Evolutionary conservation across 768 basidiomycete species (phyloP).

Genomic region (Leccinum sublutescens): DNA sequence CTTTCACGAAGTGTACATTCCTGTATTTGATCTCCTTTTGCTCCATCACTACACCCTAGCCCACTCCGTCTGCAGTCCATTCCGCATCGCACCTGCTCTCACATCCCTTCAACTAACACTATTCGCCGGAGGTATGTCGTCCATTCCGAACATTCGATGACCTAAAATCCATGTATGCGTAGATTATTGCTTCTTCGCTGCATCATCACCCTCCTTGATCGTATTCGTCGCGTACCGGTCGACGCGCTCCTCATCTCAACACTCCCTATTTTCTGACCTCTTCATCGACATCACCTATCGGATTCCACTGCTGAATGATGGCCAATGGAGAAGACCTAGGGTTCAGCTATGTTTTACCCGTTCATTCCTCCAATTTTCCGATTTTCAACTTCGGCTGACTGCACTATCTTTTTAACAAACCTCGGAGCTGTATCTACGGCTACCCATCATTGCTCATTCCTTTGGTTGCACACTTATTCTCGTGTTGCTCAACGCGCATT

Average conservation of each 20-base stretch:
- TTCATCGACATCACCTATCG: neutral
- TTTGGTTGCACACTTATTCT: neutral
- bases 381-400: too few relatives aligned
- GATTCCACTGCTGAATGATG: slow-evolving; percentile 1
- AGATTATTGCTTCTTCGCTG: slow-evolving; percentile 4
- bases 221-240: neutral
- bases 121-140: slow-evolving; percentile 15
- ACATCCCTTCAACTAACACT: slow-evolving; percentile 11
- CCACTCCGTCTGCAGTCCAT: slow-evolving; percentile 2
- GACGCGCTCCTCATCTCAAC: slow-evolving; percentile 1
- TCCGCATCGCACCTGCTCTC: neutral
- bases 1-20: slow-evolving; percentile 1
- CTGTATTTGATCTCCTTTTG: neutral
- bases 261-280: slow-evolving; percentile 1
- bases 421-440: neutral
- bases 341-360: neutral
- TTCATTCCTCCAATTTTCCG: neutral
- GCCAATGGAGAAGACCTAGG: neutral
- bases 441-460: slow-evolving; percentile 4
- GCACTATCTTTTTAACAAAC: too few relatives aligned
- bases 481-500: neutral
- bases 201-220: slow-evolving; percentile 5
- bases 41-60: neutral
- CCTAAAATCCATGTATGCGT: neutral
- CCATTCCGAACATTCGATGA: neutral